Conservation (phyloP, 352 stramenopile species). For the Phytopythium kandeliae region DNA sequence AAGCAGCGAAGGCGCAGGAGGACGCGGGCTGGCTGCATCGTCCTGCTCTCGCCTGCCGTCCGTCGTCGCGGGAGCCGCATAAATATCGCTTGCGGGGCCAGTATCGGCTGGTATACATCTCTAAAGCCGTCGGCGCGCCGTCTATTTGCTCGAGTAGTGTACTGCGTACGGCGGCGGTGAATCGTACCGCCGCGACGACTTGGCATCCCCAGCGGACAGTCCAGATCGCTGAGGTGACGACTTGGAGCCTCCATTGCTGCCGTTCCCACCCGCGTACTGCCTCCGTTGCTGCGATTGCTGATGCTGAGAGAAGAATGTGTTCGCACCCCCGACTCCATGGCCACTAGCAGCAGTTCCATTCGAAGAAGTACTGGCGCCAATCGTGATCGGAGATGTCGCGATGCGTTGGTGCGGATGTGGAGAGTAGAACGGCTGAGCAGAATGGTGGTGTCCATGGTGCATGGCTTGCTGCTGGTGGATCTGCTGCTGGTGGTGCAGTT, state of each 20-base stretch:
- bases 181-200: constrained; percentile 11
- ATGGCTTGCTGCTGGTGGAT: constrained; percentile 25
- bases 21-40: not conserved
- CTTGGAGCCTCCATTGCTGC: constrained; percentile 1
- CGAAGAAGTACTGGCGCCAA: not conserved
- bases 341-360: not conserved
- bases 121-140: constrained; percentile 1
- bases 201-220: constrained; percentile 3
- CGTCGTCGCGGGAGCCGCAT: not conserved
- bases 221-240: constrained; percentile 3
- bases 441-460: constrained; percentile 23
- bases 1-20: not conserved
- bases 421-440: constrained; percentile 26
- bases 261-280: not conserved
- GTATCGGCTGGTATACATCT: too few species aligned
- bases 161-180: constrained; percentile 9
- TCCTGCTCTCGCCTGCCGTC: not conserved
- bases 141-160: constrained; percentile 9
- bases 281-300: constrained; percentile 6
- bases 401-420: constrained; percentile 9
- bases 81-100: not conserved
- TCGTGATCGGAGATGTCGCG: constrained; percentile 7
- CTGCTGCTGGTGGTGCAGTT: constrained; percentile 28
- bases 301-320: not conserved
- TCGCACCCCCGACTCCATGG: not conserved